Percentiles rank a stretch among this genome's conserved stretches.
phyloP scores from a whole-genome alignment of 1,284 basidiomycete species.

The Marasmius sp. region DNA sequence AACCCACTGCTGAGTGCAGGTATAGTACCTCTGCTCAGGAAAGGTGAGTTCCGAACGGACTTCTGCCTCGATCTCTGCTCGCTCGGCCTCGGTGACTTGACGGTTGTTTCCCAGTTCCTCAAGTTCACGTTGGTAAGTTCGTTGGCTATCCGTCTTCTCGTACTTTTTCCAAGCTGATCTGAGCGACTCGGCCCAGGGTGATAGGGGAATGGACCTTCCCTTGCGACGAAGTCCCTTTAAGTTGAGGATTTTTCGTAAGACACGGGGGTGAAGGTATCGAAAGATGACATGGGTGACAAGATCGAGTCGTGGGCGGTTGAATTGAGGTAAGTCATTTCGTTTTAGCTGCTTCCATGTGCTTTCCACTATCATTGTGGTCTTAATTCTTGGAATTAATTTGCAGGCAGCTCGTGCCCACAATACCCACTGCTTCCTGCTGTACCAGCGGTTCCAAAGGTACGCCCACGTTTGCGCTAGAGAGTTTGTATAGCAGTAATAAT shows the following conservation, averaged over 20 bases:
- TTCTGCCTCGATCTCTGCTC: too few relatives aligned
- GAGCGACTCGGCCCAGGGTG: not conserved
- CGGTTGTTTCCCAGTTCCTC: not conserved
- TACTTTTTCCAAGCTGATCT: not conserved
- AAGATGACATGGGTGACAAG: conserved; percentile 4
- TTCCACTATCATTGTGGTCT: conserved; percentile 19
- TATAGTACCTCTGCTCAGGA: not conserved
- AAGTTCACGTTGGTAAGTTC: not conserved
- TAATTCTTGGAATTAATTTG: conserved; percentile 9
- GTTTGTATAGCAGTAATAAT: conserved; percentile 10
- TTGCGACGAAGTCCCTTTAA: not conserved
- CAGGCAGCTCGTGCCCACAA: conserved; percentile 13
- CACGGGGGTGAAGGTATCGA: not conserved
- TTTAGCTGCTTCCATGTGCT: conserved; percentile 15
- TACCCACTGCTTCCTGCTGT: conserved; percentile 11
- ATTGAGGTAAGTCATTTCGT: conserved; percentile 11
- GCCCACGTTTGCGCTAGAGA: conserved; percentile 16
- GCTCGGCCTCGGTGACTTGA: not conserved
- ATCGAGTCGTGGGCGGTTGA: conserved; percentile 15
- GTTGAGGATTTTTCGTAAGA: conserved; percentile 1
- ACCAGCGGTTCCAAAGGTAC: conserved; percentile 20
- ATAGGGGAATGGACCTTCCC: not conserved
- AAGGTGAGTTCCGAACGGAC: too few relatives aligned
- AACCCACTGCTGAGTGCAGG: not conserved
- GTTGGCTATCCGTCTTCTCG: not conserved